Evolutionary conservation across 129 eudicot species (phyloP), one percentile per base, ranked within the genome.

Genomic region (Helichrysum umbraculigerum): DNA sequence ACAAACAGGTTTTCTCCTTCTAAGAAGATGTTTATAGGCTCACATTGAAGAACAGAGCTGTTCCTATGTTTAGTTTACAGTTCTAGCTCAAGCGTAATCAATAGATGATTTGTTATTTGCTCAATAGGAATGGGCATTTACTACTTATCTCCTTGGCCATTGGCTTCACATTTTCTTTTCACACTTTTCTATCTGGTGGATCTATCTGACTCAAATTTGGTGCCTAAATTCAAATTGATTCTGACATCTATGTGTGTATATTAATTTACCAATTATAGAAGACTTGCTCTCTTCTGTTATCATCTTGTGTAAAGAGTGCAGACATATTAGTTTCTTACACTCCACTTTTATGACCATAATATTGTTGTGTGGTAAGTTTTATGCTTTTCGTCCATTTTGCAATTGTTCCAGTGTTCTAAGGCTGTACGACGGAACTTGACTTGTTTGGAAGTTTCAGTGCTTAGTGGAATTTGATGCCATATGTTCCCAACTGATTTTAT

Each of bases 141-240:
- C 25, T 57, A n/a, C 25, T 57, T 57, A 57, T 19, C 14, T 57
- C 21, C 16, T 57, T 57, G 63, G 19, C 62, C 62, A 57, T 57
- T 57, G 62, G 25, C 62, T 17, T 57, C 29, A 57, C 29, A 57
- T 57, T 19, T 57, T 57, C 28, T 56, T 19, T 57, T 6, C 14
- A 17, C 8, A 22, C 20, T 57, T 10, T 22, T 57, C 25, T 57
- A 1, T 57, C 11, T 57, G 62, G 62, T 6, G 29, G 62, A 57
- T 57, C 29, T 3, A 19, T 57, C 8, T 57, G 29, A 57, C 25
- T n/a, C 63, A 57, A 57, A 19, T 5, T 8, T 57, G 29, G 63
- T 57, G 25, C 63, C 63, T 57, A 57, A 57, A n/a, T n/a, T 20
- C 21, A 57, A n/a, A n/a, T 19, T 57, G 63, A 57, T 57, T 57